phyloP scores from a whole-genome alignment of 2,329 filamentous ascomycete species.

The Blastomyces gilchristii region DNA sequence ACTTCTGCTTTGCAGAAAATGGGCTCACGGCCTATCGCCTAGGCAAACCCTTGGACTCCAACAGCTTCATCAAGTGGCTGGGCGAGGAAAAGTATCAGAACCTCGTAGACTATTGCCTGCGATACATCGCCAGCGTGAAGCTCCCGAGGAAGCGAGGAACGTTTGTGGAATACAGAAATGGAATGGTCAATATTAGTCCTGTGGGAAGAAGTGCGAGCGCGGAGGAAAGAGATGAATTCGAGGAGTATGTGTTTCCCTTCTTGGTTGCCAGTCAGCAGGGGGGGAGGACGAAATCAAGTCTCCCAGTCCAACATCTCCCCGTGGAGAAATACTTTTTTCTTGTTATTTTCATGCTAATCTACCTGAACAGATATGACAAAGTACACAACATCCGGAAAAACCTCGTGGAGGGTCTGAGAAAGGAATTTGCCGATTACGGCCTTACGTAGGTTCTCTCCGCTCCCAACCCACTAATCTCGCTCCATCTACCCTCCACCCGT shows the following conservation, averaged over 20 bases:
- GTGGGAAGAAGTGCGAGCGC: conserved; percentile 67
- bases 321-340: background rate
- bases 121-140: conserved; percentile 52
- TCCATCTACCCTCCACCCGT: background rate
- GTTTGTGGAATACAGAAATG: conserved; percentile 57
- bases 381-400: conserved; percentile 63
- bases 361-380: conserved; percentile 53
- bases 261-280: background rate
- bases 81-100: conserved; percentile 67
- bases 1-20: conserved; percentile 97
- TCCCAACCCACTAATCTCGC: background rate
- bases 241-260: conserved; percentile 39
- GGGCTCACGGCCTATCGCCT: conserved; percentile 83
- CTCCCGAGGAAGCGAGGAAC: conserved; percentile 55
- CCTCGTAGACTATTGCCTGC: conserved; percentile 49
- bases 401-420: conserved; percentile 65
- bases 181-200: conserved; percentile 57
- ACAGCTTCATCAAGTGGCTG: conserved; percentile 84
- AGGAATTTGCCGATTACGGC: conserved; percentile 72
- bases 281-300: background rate
- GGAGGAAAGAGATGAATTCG: conserved; percentile 70
- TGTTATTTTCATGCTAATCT: background rate
- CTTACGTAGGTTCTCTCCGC: conserved; percentile 57
- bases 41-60: conserved; percentile 62
- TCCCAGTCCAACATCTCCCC: background rate